Base-by-base conservation (phyloP, 2,329 filamentous ascomycete genomes). In the Paecilomyces dactylethromorphus region DNA sequence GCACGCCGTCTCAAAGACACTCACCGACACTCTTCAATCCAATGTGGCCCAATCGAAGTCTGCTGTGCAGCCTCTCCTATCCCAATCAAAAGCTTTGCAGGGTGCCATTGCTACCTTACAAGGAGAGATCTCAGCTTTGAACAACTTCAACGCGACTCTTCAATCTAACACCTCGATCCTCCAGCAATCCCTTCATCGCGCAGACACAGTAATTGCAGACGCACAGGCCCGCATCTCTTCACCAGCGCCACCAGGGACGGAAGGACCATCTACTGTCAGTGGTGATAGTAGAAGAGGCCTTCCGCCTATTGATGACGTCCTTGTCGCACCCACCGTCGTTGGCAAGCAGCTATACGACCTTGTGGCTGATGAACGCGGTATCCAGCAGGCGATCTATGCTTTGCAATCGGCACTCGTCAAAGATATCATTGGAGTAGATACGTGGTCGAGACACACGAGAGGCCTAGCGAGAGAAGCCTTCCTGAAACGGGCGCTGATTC, bases 241-340 rank as follows among this genome's bases (percentile, higher is more conserved):
- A 7, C 57, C 66, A 4, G 33, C 56, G 6, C 31, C 62, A 3
- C 56, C 69, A 15, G 54, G 56, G 6, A 49, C 59, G 18, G 63
- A 63, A 13, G 26, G 65, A 29, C 64, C 66, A 1, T 59, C 66
- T 10, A 45, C 57, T 53, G 59, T 59, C 59, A 35, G 64, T 12
- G 56, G 33, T 49, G 64, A 64, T 21, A 56, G 82, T 82, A 49
- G 64, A 61, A 64, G 63, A 55, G 77, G 76, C 11, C 82, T 87
- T 1, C 92, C 92, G 0, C 85, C 87, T 54, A 88, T 97, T 54
- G 94, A 99, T 71, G 92, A 96, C 60, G 82, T 97, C 33, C 81
- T 99, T 2, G 91, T 97, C n/a, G 91, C 92, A 2, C 92, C 93
- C 0, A 97, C 91, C 0, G 88, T 97, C 1, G 94, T 97, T 3